Evolutionary conservation across 2,329 filamentous ascomycete species (phyloP), one percentile per base, ranked within the genome.

Genomic region (Curvularia sp.): DNA sequence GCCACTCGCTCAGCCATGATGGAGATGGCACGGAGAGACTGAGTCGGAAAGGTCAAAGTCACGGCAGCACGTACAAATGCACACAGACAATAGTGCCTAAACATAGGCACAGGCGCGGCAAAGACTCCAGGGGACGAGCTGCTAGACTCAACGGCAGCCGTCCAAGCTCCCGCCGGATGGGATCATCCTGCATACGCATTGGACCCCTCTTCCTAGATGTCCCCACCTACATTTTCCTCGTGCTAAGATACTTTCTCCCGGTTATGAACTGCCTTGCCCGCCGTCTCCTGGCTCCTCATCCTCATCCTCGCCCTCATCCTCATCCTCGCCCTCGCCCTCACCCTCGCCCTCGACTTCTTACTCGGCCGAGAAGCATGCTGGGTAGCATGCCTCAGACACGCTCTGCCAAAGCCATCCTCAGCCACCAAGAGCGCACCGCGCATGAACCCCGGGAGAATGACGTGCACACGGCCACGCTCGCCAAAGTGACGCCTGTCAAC

Each of bases 361-460:
- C 52, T 31, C 49, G 53, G 54, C 64, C 58, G 51, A 56, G 60
- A 61, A 60, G 66, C 55, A 67, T 66, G 53, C 65, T 63, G 62
- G 64, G 65, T 65, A 72, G 64, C 62, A 75, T 74, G 71, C 63
- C 68, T 30, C 70, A 69, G 60, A 64, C 70, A 48, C 68, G 67
- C 49, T 74, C 72, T 43, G 67, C 70, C 20, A 73, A 72, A 71
- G 66, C 64, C 26, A 64, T 65, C 43, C 60, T 73, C 20, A 77
- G 73, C 60, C 91, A 95, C 70, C 80, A 89, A 58, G 85, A 92
- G 65, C 85, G 91, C 53, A 96, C 92, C 10, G 88, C 89, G 3
- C 78, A 84, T 39, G 89, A 95, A 72, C 90, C 89, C 42, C 87
- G 92, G 57, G 86, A 90, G 57, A 79, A 84, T 60, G 85, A 85